Percentiles rank a stretch among this genome's conserved stretches.
Evolutionary conservation across 495 filamentous ascomycete species (phyloP).

Genomic region (Penicillium simplicissimum): DNA sequence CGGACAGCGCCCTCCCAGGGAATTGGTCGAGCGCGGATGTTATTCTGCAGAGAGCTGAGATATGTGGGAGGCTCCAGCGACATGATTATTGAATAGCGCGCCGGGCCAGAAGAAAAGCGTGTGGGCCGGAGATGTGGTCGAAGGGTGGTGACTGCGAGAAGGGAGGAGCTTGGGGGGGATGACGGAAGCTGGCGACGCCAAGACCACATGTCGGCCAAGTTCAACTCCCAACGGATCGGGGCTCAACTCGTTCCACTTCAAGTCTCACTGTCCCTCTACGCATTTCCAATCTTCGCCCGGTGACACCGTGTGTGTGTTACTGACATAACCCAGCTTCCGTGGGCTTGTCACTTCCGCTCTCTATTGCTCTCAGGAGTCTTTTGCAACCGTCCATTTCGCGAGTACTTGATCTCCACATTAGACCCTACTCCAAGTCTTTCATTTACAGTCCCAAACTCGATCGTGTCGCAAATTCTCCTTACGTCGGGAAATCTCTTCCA

Average conservation of each 20-base stretch:
- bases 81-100: slow-evolving; percentile 51
- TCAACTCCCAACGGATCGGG: slow-evolving; percentile 26
- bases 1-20: slow-evolving; percentile 97
- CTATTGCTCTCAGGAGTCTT: not conserved
- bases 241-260: slow-evolving; percentile 19
- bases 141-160: slow-evolving; percentile 13
- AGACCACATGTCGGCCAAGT: slow-evolving; percentile 26
- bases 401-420: slow-evolving; percentile 15
- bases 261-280: slow-evolving; percentile 2
- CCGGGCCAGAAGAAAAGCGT: slow-evolving; percentile 12
- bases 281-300: slow-evolving; percentile 1
- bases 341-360: not conserved
- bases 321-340: not conserved
- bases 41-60: slow-evolving; percentile 87
- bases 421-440: slow-evolving; percentile 10
- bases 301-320: not conserved
- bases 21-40: slow-evolving; percentile 90
- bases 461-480: not conserved
- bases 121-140: slow-evolving; percentile 11
- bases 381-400: slow-evolving; percentile 14
- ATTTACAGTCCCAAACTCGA: slow-evolving; percentile 16
- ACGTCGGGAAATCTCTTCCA: not conserved
- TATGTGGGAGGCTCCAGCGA: slow-evolving; percentile 90
- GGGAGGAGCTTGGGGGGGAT: slow-evolving; percentile 29
- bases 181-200: slow-evolving; percentile 34